Percentiles rank a stretch among this genome's conserved stretches.
phyloP scores from a whole-genome alignment of 495 filamentous ascomycete genomes.

The Symbiotaphrina buchneri region DNA sequence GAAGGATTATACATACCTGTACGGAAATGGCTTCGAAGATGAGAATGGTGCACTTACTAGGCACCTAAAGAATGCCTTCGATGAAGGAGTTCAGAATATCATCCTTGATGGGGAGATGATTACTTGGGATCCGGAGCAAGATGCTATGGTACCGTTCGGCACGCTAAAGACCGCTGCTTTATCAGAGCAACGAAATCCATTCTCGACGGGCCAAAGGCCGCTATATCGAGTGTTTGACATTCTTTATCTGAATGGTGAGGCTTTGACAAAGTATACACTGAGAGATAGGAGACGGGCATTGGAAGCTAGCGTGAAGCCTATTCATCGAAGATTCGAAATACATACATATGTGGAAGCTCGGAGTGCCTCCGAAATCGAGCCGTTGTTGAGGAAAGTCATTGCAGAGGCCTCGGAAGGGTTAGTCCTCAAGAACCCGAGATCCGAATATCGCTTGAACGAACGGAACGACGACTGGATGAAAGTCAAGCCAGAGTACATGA shows the following conservation, averaged over 20 bases:
- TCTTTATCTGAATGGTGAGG: constrained; percentile 60
- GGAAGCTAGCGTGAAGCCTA: constrained; percentile 34
- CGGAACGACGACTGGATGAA: constrained; percentile 98
- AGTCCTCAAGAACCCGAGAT: constrained; percentile 83
- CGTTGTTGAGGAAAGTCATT: constrained; percentile 57
- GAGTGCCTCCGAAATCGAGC: constrained; percentile 49
- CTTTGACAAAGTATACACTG: constrained; percentile 62
- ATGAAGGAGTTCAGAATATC: constrained; percentile 53
- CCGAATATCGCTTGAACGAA: constrained; percentile 67
- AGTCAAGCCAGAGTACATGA: constrained; percentile 98
- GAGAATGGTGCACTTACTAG: constrained; percentile 59
- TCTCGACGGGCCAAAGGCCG: constrained; percentile 49
- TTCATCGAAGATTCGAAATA: constrained; percentile 60
- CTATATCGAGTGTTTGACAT: constrained; percentile 80
- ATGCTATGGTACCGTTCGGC: constrained; percentile 73
- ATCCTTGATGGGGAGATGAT: constrained; percentile 98
- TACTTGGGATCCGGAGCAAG: constrained; percentile 81
- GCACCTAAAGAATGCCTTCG: constrained; percentile 59
- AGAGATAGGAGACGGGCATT: constrained; percentile 63
- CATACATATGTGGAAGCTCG: constrained; percentile 49
- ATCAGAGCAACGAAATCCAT: constrained; percentile 58
- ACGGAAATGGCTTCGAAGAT: constrained; percentile 57
- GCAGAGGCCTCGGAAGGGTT: constrained; percentile 78
- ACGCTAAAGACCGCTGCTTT: constrained; percentile 84
- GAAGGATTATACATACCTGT: constrained; percentile 92